Conservation (phyloP, 1,284 basidiomycete genomes). For the Ceraceosorus guamensis region DNA sequence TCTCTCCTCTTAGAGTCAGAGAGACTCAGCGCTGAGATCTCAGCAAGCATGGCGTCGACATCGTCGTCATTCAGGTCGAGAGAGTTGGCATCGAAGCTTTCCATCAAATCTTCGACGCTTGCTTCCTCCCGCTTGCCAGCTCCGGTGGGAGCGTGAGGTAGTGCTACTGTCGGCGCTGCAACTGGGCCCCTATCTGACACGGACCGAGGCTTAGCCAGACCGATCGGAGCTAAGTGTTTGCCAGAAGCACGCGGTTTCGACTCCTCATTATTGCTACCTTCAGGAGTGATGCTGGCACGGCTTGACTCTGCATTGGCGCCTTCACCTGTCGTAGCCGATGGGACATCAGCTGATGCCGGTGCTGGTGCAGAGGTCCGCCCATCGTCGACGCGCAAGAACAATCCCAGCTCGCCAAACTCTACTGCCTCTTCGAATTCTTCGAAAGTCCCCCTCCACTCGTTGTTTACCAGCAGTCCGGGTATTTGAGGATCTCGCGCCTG, state of each 20-base stretch:
- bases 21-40: slow-evolving; percentile 23
- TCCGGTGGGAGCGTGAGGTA: slow-evolving; percentile 22
- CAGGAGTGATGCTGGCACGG: neutral
- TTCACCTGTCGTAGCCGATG: neutral
- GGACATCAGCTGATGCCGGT: neutral
- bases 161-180: slow-evolving; percentile 13
- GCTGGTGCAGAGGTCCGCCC: slow-evolving; percentile 9
- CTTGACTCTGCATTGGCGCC: neutral
- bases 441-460: slow-evolving; percentile 46
- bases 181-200: neutral
- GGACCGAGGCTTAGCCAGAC: slow-evolving; percentile 5
- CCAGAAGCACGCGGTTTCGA: neutral
- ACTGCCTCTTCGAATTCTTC: slow-evolving; percentile 48
- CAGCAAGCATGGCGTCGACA: slow-evolving; percentile 23
- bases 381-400: slow-evolving; percentile 33
- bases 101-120: slow-evolving; percentile 37
- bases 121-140: slow-evolving; percentile 23
- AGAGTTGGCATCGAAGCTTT: slow-evolving; percentile 18
- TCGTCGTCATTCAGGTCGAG: slow-evolving; percentile 24
- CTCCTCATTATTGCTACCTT: neutral
- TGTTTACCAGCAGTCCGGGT: slow-evolving; percentile 44
- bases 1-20: neutral
- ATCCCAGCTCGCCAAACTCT: slow-evolving; percentile 43
- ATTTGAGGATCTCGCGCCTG: slow-evolving; percentile 32
- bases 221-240: neutral